phyloP scores from a whole-genome alignment of 2,329 filamentous ascomycete genomes.

The Botrytis medusae region DNA sequence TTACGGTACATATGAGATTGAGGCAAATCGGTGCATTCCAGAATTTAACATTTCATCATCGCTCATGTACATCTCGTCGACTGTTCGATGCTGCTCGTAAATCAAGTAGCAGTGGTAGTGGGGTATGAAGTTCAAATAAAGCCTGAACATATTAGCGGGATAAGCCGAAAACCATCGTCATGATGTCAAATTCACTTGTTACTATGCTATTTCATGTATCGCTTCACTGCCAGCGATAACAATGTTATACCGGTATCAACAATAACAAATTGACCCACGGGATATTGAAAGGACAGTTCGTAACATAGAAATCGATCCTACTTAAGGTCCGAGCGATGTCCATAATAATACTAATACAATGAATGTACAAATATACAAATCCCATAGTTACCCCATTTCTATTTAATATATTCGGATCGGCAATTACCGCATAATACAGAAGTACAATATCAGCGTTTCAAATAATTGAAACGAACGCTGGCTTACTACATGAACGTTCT shows the following conservation, averaged over 20 bases:
- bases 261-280: slow-evolving; percentile 3
- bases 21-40: neutral
- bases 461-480: slow-evolving; percentile 25
- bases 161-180: slow-evolving; percentile 8
- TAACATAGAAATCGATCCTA: neutral
- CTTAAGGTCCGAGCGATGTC: slow-evolving; percentile 9
- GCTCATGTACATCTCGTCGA: neutral
- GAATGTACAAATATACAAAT: neutral
- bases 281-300: slow-evolving; percentile 13
- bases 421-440: slow-evolving; percentile 19
- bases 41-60: neutral
- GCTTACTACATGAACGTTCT: slow-evolving; percentile 33
- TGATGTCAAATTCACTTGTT: neutral
- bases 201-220: neutral
- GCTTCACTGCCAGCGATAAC: slow-evolving; percentile 11
- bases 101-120: neutral
- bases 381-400: neutral
- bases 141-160: neutral
- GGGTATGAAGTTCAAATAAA: slow-evolving; percentile 10
- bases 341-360: neutral
- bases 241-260: neutral
- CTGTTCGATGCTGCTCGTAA: too few relatives aligned
- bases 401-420: slow-evolving; percentile 14
- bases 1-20: neutral
- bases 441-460: neutral